Base-by-base conservation (phyloP, 176 grass and related monocot species). In the Musa schizocarpa region DNA sequence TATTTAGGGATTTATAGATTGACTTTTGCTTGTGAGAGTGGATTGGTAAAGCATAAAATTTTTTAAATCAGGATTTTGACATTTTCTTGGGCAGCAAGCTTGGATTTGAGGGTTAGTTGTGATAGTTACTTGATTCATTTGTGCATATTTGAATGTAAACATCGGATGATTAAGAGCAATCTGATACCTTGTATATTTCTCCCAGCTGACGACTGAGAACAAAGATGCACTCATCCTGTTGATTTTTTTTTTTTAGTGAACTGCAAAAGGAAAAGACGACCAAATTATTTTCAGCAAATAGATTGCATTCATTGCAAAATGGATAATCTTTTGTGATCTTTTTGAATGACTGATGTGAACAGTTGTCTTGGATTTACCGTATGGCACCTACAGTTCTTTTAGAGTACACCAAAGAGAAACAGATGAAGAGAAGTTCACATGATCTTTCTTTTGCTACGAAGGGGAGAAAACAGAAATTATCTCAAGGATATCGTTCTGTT, bases 361-460 rank as follows among this genome's bases (percentile, higher is more conserved):
- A 69, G 67, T 69, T 2, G 8, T 53, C 13, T 68, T 69, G 53
- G 50, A 74, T 80, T 84, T 78, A 86, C 82, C 79, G 43, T 50
- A 92, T 92, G 90, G 79, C 90, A 65, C 86, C 90, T 21, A 87
- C 84, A 13, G 84, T 93, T 4, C 78, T 93, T 20, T 69, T 83
- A 66, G 90, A 89, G 53, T 93, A 58, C 62, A 88, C 64, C 16
- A 83, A 84, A 54, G 84, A 93, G 72, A 79, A 88, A 82, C 82
- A 78, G 52, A 74, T 81, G 34, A 89, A 93, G 23, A 81, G 70
- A 79, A 54, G 69, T 19, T 85, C 82, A 0, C 84, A 87, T 2
- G 87, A 89, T 76, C 83, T 87, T 59, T 70, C 77, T 16, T 82
- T 79, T 13, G 49, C 77, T 27, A 81, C 83, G n/a, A 48, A 64